Conservation (phyloP, 73 alveolate genomes). For the Tetrahymena elliotti region DNA sequence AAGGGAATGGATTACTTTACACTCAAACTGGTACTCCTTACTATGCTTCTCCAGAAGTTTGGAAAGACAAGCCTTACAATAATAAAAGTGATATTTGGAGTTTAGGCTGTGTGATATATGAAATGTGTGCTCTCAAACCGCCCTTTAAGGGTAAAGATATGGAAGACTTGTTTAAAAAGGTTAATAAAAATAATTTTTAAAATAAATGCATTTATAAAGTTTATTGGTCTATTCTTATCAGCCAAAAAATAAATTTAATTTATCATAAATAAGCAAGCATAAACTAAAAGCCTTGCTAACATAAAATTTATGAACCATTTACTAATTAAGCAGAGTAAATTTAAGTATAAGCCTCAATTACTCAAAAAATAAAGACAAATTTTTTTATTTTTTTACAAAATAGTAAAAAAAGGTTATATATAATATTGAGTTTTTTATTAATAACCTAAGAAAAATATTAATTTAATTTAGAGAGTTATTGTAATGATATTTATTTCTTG, state of each 20-base stretch:
- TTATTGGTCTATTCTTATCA: neutral
- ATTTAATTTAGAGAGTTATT: no score
- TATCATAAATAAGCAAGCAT: no score
- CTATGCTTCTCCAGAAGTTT: conserved; percentile 86
- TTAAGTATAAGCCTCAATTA: no score
- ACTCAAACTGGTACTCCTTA: conserved; percentile 93
- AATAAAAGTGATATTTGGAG: conserved; percentile 84
- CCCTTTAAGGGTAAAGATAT: conserved; percentile 80
- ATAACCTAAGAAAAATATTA: no score
- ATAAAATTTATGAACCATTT: no score
- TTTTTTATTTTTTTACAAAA: no score
- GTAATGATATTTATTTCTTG: no score
- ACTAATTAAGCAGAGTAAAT: no score
- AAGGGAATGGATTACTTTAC: conserved; percentile 71
- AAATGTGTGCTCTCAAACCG: conserved; percentile 69
- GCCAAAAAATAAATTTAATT: neutral
- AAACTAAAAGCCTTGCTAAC: no score
- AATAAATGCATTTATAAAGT: neutral
- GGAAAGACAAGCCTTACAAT: conserved; percentile 87
- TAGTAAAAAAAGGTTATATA: no score
- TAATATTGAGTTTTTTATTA: no score
- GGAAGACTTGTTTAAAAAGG: conserved; percentile 65
- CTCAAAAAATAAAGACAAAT: no score
- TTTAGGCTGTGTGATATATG: conserved; percentile 85
- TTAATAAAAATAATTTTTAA: neutral